Evolutionary conservation across 352 stramenopile species (phyloP), one percentile per base, ranked within the genome.

Genomic region (Pseudoperonospora humuli): DNA sequence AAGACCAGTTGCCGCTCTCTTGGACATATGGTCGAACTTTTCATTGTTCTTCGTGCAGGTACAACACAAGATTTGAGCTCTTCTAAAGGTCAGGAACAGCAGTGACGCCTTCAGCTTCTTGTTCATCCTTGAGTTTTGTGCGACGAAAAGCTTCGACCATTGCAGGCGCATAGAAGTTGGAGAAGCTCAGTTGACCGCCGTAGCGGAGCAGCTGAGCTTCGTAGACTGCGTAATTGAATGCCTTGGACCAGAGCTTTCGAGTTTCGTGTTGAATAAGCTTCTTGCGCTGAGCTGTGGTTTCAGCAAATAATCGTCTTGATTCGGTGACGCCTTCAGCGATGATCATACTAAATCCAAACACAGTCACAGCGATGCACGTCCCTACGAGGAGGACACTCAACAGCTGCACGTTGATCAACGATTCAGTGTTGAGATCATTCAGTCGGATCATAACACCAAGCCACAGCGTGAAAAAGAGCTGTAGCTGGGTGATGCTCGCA

Each of bases 391-490:
- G 14, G n/a, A 70, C 45, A 40, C 75, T 79, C 9, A 89, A 51
- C 7, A 85, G 39, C 8, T 72, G 20, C 37, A 79, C 48, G 54
- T 89, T 75, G 54, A 89, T 82, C 9, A 80, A 50, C 13, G 73
- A 69, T 28, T 84, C 70, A 13, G 67, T 49, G 39, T 79, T 83
- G 25, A 84, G 35, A 20, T 68, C 67, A 36, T 85, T 78, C 11
- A 89, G 54, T n/a, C 64, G 61, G 35, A 81, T 83, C 65, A 89
- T 79, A 36, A 84, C 57, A 17, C 76, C 74, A 27, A 89, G 72
- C 76, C 76, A 89, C n/a, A 89, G 50, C 46, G 74, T 89, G 27
- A 89, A 63, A 58, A 82, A 86, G 29, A 86, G 67, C 54, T 89
- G 76, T 17, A 89, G 49, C 51, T 89, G 76, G 37, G 74, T 77